These are phyloP conservation scores for Ogataea thermomethanolica DNA, from an alignment of 805 yeast genomes.

Conservation along the genomic window DNA sequence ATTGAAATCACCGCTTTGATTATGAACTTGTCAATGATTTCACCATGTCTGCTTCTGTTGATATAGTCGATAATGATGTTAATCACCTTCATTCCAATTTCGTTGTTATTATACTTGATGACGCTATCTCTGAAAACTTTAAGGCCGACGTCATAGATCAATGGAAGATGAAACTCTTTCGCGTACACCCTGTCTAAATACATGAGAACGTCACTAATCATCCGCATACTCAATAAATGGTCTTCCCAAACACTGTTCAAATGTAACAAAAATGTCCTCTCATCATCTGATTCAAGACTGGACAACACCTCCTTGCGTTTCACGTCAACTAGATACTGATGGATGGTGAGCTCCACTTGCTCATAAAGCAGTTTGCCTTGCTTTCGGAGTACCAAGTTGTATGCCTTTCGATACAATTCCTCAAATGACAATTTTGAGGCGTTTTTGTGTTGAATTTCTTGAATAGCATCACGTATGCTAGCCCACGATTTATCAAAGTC, in stretches of 20 bases:
- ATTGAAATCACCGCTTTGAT: constrained; percentile 62
- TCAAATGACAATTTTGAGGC: constrained; percentile 78
- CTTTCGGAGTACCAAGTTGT: constrained; percentile 68
- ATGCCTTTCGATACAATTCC: constrained; percentile 75
- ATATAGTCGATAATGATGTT: constrained; percentile 52
- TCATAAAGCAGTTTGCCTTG: constrained; percentile 64
- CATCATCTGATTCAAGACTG: constrained; percentile 15
- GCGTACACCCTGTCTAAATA: constrained; percentile 84
- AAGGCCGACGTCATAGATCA: constrained; percentile 72
- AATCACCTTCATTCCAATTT: constrained; percentile 50
- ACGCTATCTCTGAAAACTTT: constrained; percentile 60
- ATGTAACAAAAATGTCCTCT: constrained; percentile 30
- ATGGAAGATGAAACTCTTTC: constrained; percentile 56
- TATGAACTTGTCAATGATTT: constrained; percentile 52
- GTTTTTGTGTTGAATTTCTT: constrained; percentile 65
- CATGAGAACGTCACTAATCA: constrained; percentile 81
- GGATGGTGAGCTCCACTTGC: constrained; percentile 49
- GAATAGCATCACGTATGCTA: constrained; percentile 61
- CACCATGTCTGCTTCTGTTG: constrained; percentile 50
- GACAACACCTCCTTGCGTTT: constrained; percentile 20
- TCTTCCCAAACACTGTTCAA: constrained; percentile 60
- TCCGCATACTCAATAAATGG: constrained; percentile 66
- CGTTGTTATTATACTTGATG: constrained; percentile 45
- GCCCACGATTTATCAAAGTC: constrained; percentile 70
- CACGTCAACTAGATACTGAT: constrained; percentile 40